Evolutionary conservation across 768 basidiomycete genomes (phyloP).

Genomic region (Ramaria rubella): DNA sequence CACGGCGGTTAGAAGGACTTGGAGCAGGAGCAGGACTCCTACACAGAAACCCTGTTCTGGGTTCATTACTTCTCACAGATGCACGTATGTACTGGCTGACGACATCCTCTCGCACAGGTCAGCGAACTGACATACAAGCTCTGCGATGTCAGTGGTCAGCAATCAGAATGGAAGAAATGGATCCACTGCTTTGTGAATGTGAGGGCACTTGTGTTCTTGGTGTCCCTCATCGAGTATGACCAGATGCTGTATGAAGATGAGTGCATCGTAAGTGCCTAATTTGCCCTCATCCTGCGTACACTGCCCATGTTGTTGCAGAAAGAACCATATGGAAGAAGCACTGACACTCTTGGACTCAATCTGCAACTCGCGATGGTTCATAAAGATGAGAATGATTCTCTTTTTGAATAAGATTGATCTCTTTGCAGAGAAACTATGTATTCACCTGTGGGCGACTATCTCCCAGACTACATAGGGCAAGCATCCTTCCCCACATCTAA

Average conservation of each 20-base stretch:
- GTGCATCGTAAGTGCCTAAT: constrained; percentile 39
- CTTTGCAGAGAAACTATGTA: constrained; percentile 67
- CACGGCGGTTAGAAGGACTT: constrained; percentile 83
- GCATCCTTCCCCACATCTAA: neutral
- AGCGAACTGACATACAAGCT: constrained; percentile 91
- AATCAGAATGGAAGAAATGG: constrained; percentile 91
- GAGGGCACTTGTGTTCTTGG: constrained; percentile 65
- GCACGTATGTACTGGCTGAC: neutral
- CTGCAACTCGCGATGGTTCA: constrained; percentile 80
- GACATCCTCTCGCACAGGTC: constrained; percentile 34
- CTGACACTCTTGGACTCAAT: constrained; percentile 80
- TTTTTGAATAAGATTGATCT: constrained; percentile 71
- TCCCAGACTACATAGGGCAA: constrained; percentile 39
- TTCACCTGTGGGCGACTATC: constrained; percentile 35
- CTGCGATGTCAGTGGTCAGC: constrained; percentile 87
- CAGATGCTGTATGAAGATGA: constrained; percentile 89
- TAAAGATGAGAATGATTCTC: constrained; percentile 87
- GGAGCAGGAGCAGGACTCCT: constrained; percentile 86
- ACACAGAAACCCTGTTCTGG: constrained; percentile 95
- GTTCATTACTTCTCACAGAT: constrained; percentile 16
- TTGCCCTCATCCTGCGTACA: neutral
- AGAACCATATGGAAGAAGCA: constrained; percentile 98
- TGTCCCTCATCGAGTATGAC: constrained; percentile 81
- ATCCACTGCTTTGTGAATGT: constrained; percentile 62
- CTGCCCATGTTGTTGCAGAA: constrained; percentile 29